These are phyloP conservation scores for Petunia hybrid DNA, from an alignment of 305 asterid genomes.

Conservation along the genomic window DNA sequence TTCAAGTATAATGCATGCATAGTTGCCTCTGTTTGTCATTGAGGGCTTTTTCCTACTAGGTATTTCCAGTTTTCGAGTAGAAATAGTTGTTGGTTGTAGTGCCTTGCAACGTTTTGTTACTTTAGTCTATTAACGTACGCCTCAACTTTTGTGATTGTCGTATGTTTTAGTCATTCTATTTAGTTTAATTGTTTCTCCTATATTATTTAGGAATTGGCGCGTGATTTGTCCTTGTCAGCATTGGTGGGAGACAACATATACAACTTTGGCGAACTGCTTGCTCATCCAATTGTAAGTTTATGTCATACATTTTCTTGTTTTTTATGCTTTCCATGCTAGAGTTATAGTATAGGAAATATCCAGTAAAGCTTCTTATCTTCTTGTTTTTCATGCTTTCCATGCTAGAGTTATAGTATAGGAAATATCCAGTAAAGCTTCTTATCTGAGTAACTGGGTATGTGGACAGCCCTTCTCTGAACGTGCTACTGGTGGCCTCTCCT, in stretches of 20 bases:
- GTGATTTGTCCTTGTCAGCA: constrained; percentile 93
- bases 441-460: background rate
- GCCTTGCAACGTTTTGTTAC: background rate
- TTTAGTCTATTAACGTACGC: background rate
- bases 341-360: background rate
- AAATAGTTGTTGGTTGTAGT: background rate
- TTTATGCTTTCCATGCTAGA: background rate
- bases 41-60: background rate
- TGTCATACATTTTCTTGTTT: background rate
- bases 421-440: background rate
- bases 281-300: constrained; percentile 93
- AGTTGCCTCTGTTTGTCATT: background rate
- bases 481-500: background rate
- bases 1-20: too few relatives aligned
- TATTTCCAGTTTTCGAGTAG: background rate
- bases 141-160: background rate
- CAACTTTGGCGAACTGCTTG: constrained; percentile 98
- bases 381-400: background rate
- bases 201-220: constrained; percentile 81
- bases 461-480: background rate
- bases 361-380: background rate
- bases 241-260: constrained; percentile 93
- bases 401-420: background rate
- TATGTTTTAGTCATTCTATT: background rate
- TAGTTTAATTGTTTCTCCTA: background rate